Percentiles rank a stretch among this genome's conserved stretches.
phyloP scores from a whole-genome alignment of 495 filamentous ascomycete species.

The Friedmanniomyces simplex region DNA sequence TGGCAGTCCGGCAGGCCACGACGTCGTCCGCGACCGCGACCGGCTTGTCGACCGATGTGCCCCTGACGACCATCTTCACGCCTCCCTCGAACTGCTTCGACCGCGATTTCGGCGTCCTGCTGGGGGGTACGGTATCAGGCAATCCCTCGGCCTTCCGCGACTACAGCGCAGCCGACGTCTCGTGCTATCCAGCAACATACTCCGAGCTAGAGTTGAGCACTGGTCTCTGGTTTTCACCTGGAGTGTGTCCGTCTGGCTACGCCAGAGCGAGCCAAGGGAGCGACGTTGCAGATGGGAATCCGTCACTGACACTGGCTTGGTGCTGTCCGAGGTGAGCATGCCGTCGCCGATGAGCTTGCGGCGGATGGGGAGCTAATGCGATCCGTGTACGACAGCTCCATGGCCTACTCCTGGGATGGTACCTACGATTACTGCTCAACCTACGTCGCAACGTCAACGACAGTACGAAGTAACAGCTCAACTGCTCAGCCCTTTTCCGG shows the following conservation, averaged over 20 bases:
- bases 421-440: not conserved
- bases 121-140: not conserved
- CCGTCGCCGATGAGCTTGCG: no score
- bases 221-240: not conserved
- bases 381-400: not conserved
- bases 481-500: not conserved
- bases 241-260: constrained; percentile 4
- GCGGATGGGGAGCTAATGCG: not conserved
- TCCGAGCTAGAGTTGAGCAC: not conserved
- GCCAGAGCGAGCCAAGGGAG: not conserved
- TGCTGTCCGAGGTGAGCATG: not conserved
- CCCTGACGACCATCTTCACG: constrained; percentile 1
- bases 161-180: not conserved
- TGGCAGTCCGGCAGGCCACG: not conserved
- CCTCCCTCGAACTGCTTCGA: not conserved
- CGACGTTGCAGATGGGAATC: not conserved
- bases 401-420: constrained; percentile 1
- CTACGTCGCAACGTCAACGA: not conserved
- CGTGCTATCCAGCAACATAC: not conserved
- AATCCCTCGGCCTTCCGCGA: not conserved
- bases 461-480: not conserved
- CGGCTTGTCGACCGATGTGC: not conserved
- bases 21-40: no score
- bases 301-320: not conserved
- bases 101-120: not conserved